Evolutionary conservation across 1,139 yeast genomes (phyloP).

Genomic region (Candida pseudoviswanathii): DNA sequence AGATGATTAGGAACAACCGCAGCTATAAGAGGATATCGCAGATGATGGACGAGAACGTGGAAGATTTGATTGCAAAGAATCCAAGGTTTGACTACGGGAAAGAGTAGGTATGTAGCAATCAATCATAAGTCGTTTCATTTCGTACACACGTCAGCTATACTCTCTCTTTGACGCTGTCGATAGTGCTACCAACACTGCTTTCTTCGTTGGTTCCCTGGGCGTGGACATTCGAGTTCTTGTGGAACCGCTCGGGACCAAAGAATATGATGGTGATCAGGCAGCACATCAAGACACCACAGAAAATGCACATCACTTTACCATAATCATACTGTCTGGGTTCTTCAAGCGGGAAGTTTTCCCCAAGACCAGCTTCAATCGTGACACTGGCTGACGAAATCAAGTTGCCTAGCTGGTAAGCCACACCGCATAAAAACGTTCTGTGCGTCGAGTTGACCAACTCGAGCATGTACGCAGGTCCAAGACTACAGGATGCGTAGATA

Average conservation of each 20-base stretch:
- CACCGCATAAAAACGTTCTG: conserved; percentile 39
- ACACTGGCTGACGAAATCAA: conserved; percentile 38
- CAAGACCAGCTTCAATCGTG: conserved; percentile 39
- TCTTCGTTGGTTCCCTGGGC: not conserved
- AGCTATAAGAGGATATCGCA: too few relatives aligned
- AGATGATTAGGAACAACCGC: too few relatives aligned
- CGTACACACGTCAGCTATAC: not conserved
- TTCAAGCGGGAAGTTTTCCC: conserved; percentile 33
- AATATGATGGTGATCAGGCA: conserved; percentile 29
- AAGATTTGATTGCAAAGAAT: too few relatives aligned
- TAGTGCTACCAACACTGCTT: not conserved
- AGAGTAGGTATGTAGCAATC: too few relatives aligned
- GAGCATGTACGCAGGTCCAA: conserved; percentile 36
- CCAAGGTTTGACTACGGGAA: too few relatives aligned
- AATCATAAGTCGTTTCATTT: too few relatives aligned
- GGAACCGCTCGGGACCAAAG: conserved; percentile 39
- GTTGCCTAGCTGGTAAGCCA: conserved; percentile 43
- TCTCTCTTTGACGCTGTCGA: conserved; percentile 5
- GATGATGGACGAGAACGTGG: too few relatives aligned
- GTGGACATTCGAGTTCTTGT: conserved; percentile 10
- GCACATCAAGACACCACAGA: conserved; percentile 38
- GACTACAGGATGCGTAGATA: conserved; percentile 44
- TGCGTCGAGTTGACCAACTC: conserved; percentile 40
- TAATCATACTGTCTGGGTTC: conserved; percentile 30
- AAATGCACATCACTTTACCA: conserved; percentile 42